phyloP scores from a whole-genome alignment of 2,329 filamentous ascomycete species.

The Chrysoporthe cubensis region DNA sequence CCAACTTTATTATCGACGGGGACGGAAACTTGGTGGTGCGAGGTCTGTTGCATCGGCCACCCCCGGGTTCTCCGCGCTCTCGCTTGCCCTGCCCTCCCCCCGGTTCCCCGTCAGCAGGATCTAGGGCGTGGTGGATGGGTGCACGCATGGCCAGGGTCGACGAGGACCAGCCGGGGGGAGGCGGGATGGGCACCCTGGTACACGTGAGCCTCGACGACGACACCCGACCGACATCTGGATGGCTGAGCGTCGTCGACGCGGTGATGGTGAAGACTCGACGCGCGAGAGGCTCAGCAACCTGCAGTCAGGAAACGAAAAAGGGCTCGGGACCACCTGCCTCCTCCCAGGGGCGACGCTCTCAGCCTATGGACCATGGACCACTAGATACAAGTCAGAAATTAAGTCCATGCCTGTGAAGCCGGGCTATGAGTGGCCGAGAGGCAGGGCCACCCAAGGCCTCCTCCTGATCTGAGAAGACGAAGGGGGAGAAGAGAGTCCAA shows the following conservation, averaged over 20 bases:
- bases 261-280: no score
- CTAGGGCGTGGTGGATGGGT: slow-evolving; percentile 9
- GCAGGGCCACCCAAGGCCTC: no score
- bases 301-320: neutral
- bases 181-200: slow-evolving; percentile 16
- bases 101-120: slow-evolving; percentile 17
- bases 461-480: neutral
- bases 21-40: slow-evolving; percentile 11
- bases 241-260: neutral
- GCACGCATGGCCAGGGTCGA: slow-evolving; percentile 13
- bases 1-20: slow-evolving; percentile 28
- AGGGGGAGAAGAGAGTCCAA: neutral
- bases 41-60: slow-evolving; percentile 22
- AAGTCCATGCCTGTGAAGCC: no score
- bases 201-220: slow-evolving; percentile 20
- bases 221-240: slow-evolving; percentile 15
- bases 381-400: no score
- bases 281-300: neutral
- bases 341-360: no score
- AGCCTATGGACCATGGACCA: no score
- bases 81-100: neutral
- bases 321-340: neutral
- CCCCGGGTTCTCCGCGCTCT: slow-evolving; percentile 27
- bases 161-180: neutral
- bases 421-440: no score